A percentile compares a stretch with the other conserved stretches of the same genome.
Evolutionary conservation across 2,329 filamentous ascomycete genomes (phyloP).

Genomic region (Dactylellina sp.): DNA sequence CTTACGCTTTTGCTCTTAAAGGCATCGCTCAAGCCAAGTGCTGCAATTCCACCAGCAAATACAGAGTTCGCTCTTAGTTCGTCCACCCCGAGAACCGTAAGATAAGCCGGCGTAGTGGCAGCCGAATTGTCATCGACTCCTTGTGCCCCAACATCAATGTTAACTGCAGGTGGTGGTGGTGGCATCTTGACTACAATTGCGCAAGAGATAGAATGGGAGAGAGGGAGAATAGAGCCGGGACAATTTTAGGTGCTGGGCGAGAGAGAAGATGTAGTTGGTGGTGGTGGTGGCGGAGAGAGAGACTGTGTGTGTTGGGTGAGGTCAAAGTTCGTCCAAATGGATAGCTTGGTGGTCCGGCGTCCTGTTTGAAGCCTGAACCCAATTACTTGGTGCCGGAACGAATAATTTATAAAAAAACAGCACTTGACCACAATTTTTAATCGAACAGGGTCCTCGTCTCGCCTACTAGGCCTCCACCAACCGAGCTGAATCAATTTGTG

Average conservation of each 20-base stretch:
- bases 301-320: constrained; percentile 31
- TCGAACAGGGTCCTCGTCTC: not conserved
- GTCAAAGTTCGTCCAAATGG: constrained; percentile 20
- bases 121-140: constrained; percentile 44
- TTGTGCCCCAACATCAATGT: constrained; percentile 45
- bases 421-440: constrained; percentile 39
- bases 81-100: constrained; percentile 52
- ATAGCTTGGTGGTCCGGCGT: constrained; percentile 25
- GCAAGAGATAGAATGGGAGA: not conserved
- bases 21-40: constrained; percentile 52
- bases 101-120: constrained; percentile 38
- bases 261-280: too few species aligned
- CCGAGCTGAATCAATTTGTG: constrained; percentile 40
- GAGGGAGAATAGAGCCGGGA: not conserved
- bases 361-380: constrained; percentile 12
- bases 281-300: too few species aligned
- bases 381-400: constrained; percentile 21
- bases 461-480: constrained; percentile 33
- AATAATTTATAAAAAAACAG: constrained; percentile 48
- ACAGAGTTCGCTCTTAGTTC: constrained; percentile 51
- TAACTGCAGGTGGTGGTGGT: constrained; percentile 46
- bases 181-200: constrained; percentile 32
- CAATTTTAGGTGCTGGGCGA: not conserved
- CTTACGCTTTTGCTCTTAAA: constrained; percentile 56
- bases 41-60: constrained; percentile 53